phyloP scores from a whole-genome alignment of 345 rosid species.

The Camelina sativa region DNA sequence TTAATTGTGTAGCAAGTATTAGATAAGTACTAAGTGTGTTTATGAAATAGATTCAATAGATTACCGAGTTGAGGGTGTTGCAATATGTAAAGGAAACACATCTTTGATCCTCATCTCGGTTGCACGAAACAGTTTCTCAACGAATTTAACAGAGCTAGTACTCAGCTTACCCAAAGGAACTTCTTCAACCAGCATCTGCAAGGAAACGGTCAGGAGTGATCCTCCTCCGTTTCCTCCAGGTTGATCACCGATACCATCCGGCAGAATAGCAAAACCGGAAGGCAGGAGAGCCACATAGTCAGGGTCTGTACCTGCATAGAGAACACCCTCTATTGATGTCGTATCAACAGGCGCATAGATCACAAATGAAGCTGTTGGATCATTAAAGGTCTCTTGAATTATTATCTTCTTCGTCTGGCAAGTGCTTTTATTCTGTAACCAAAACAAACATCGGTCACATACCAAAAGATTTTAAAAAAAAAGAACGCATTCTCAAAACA shows the following conservation, averaged over 20 bases:
- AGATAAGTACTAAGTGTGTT: not conserved
- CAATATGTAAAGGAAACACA: conserved; percentile 50
- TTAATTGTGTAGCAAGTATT: not conserved
- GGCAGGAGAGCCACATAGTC: conserved; percentile 66
- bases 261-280: conserved; percentile 66
- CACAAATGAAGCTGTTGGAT: conserved; percentile 58
- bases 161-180: conserved; percentile 62
- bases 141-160: conserved; percentile 78
- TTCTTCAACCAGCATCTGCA: conserved; percentile 77
- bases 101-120: conserved; percentile 73
- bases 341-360: conserved; percentile 69
- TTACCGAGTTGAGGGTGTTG: conserved; percentile 22
- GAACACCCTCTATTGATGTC: conserved; percentile 50
- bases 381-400: conserved; percentile 64
- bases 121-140: conserved; percentile 70
- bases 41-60: conserved; percentile 8
- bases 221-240: conserved; percentile 42
- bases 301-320: conserved; percentile 57
- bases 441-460: conserved; percentile 19
- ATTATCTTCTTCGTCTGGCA: conserved; percentile 60
- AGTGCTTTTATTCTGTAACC: conserved; percentile 49
- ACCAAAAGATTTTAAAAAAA: not conserved
- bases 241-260: conserved; percentile 45
- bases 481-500: not conserved
- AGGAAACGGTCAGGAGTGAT: conserved; percentile 75